These are phyloP conservation scores for Galeopsis tetrahit DNA, from an alignment of 257 asterid species.

Conservation along the genomic window DNA sequence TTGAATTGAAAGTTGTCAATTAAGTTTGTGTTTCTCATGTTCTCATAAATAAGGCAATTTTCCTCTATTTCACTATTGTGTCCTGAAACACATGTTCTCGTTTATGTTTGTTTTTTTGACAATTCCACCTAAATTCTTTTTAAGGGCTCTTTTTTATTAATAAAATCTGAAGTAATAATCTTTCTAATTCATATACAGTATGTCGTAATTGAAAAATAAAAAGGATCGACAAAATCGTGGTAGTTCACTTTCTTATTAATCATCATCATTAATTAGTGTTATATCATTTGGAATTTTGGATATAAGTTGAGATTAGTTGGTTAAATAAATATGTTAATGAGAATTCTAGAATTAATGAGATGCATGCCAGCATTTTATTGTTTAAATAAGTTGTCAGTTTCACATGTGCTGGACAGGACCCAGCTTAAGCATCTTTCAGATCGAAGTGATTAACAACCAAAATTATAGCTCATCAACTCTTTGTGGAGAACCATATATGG, in stretches of 20 bases:
- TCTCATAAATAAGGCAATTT: not conserved
- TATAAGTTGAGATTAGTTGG: too few species aligned
- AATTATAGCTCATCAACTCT: slow-evolving; percentile 10
- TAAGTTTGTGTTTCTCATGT: not conserved
- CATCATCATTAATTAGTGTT: not conserved
- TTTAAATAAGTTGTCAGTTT: slow-evolving; percentile 11
- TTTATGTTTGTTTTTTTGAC: not conserved
- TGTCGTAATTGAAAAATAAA: too few species aligned
- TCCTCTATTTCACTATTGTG: not conserved
- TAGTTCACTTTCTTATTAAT: not conserved
- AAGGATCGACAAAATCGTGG: not conserved
- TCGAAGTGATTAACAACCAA: not conserved
- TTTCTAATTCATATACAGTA: too few species aligned
- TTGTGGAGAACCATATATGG: not conserved
- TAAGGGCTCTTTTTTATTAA: not conserved
- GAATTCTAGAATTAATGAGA: slow-evolving; percentile 9
- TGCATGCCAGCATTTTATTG: slow-evolving; percentile 15
- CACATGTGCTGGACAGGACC: slow-evolving; percentile 27
- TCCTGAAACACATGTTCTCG: not conserved
- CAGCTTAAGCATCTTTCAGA: slow-evolving; percentile 13
- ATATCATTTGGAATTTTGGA: not conserved
- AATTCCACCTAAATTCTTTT: not conserved
- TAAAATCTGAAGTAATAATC: too few species aligned
- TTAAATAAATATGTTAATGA: not conserved
- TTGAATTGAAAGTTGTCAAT: not conserved